A percentile compares a stretch with the other conserved stretches of the same genome.
Evolutionary conservation across 1,139 yeast species (phyloP).

Genomic region (Suhomyces bolitotheri): DNA sequence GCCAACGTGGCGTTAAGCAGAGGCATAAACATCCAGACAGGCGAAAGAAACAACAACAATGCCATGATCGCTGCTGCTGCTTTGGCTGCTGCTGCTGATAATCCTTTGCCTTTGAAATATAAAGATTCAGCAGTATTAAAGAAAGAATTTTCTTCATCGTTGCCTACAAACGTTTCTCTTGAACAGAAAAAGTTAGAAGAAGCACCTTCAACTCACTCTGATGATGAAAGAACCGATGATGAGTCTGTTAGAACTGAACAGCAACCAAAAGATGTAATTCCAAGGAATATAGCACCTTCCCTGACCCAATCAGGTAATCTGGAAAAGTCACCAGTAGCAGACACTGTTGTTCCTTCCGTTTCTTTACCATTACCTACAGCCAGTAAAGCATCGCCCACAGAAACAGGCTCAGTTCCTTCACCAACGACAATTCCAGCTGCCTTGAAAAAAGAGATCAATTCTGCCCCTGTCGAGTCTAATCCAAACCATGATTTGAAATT

Average conservation of each 20-base stretch:
- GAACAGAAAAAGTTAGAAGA: constrained; percentile 15
- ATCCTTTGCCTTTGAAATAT: constrained; percentile 52
- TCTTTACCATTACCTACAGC: neutral
- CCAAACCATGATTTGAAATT: too few relatives aligned
- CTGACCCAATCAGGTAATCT: neutral
- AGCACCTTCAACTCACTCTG: constrained; percentile 21
- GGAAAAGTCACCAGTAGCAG: neutral
- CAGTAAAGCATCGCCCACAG: neutral
- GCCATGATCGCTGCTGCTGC: constrained; percentile 73
- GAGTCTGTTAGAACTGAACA: neutral
- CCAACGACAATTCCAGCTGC: neutral
- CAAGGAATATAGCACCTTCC: neutral
- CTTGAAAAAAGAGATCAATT: neutral
- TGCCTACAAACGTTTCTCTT: neutral
- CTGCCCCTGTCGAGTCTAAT: neutral
- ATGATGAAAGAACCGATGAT: constrained; percentile 17
- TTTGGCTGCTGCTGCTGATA: constrained; percentile 68
- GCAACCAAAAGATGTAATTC: too few relatives aligned
- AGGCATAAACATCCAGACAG: constrained; percentile 40
- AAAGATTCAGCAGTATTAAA: constrained; percentile 1
- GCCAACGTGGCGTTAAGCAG: constrained; percentile 49
- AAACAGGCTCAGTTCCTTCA: neutral
- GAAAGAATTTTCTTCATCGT: neutral
- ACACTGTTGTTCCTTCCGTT: neutral
- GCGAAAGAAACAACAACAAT: constrained; percentile 42